phyloP scores from a whole-genome alignment of 305 asterid genomes.

The Plantago rigida region DNA sequence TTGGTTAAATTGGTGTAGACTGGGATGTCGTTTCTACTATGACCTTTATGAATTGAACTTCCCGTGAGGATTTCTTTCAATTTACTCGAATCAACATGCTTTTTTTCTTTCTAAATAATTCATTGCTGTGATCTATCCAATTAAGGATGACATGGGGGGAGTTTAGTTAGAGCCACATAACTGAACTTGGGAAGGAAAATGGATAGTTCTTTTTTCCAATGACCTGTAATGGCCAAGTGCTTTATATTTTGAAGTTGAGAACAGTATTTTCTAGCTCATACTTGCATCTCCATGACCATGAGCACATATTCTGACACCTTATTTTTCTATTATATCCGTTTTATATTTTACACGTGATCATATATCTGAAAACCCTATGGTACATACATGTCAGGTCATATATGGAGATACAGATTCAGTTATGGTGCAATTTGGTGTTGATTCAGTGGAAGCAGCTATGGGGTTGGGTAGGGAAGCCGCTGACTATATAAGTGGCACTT shows the following conservation, averaged over 20 bases:
- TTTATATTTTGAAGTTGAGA: background rate
- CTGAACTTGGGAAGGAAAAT: too few relatives aligned
- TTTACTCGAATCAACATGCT: too few relatives aligned
- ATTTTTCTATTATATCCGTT: background rate
- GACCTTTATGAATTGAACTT: too few relatives aligned
- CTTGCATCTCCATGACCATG: background rate
- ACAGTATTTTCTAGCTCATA: too few relatives aligned
- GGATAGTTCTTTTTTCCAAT: too few relatives aligned
- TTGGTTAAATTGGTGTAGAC: too few relatives aligned
- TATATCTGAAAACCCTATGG: constrained; percentile 15
- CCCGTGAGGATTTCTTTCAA: too few relatives aligned
- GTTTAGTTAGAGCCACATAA: too few relatives aligned
- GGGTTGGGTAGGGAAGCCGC: constrained; percentile 94
- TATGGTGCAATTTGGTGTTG: constrained; percentile 96
- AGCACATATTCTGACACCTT: background rate
- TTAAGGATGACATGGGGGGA: too few relatives aligned
- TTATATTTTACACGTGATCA: background rate
- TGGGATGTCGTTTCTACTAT: too few relatives aligned
- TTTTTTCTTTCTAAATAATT: too few relatives aligned
- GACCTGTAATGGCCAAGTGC: background rate
- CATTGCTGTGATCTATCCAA: too few relatives aligned
- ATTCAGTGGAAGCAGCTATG: constrained; percentile 92
- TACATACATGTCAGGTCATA: constrained; percentile 54
- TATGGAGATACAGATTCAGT: constrained; percentile 99
- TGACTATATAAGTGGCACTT: constrained; percentile 79